These are phyloP conservation scores for Pyricularia pennisetigena DNA, from an alignment of 2,329 filamentous ascomycete genomes.

Conservation along the genomic window DNA sequence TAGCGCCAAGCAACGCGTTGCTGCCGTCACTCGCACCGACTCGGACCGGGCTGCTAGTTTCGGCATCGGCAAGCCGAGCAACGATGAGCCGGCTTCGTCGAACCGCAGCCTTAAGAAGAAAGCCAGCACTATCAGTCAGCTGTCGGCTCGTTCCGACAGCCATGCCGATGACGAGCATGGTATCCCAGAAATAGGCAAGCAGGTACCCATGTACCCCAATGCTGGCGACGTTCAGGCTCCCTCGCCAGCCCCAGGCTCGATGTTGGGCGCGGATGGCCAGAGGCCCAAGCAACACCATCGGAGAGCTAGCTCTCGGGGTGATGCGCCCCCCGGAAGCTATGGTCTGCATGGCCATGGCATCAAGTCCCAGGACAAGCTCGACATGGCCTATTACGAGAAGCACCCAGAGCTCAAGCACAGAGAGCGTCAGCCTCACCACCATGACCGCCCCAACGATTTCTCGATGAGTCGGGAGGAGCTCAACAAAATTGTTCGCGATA, in stretches of 20 bases:
- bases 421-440: constrained; percentile 50
- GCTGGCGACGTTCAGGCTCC: constrained; percentile 95
- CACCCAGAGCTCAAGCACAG: constrained; percentile 75
- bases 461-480: constrained; percentile 83
- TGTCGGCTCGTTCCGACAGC: constrained; percentile 35
- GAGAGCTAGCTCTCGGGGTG: constrained; percentile 63
- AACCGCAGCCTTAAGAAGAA: constrained; percentile 51
- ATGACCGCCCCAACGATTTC: constrained; percentile 57
- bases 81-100: constrained; percentile 35
- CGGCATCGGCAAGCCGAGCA: constrained; percentile 63
- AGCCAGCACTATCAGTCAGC: constrained; percentile 43
- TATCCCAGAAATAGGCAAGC: constrained; percentile 84
- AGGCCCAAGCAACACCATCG: constrained; percentile 51
- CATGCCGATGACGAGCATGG: constrained; percentile 68
- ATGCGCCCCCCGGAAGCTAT: constrained; percentile 77
- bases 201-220: constrained; percentile 88
- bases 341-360: constrained; percentile 84
- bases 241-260: constrained; percentile 55
- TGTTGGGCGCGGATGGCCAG: constrained; percentile 21
- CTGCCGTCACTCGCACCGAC: constrained; percentile 80
- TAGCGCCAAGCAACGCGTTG: constrained; percentile 75
- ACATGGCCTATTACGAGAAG: constrained; percentile 87
- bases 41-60: constrained; percentile 79
- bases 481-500: constrained; percentile 78
- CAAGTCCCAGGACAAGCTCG: constrained; percentile 58